phyloP scores from a whole-genome alignment of 768 basidiomycete genomes.

The Leccinum ochraceum region DNA sequence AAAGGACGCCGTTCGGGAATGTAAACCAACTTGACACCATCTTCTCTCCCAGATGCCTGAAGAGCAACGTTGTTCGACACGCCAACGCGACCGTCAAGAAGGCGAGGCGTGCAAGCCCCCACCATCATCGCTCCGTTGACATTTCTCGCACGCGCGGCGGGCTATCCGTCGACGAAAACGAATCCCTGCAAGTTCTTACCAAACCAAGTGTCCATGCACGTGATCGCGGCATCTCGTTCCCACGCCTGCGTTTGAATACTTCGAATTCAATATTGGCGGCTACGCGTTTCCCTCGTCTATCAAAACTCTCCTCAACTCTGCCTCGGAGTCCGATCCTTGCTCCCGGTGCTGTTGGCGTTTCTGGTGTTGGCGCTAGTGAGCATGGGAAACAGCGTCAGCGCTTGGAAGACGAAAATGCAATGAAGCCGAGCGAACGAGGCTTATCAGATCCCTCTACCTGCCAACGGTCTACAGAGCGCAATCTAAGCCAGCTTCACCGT shows the following conservation, averaged over 20 bases:
- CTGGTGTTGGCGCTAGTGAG: neutral
- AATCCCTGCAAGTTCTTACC: constrained; percentile 2
- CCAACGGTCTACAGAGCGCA: neutral
- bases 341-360: neutral
- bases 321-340: neutral
- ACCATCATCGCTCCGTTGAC: neutral
- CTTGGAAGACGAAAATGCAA: neutral
- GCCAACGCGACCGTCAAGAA: constrained; percentile 5
- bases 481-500: neutral
- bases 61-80: neutral
- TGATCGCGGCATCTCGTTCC: constrained; percentile 14
- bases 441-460: neutral
- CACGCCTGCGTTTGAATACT: constrained; percentile 12
- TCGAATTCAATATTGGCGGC: neutral
- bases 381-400: neutral
- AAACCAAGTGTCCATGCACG: constrained; percentile 1
- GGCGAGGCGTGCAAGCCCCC: constrained; percentile 10
- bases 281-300: constrained; percentile 10
- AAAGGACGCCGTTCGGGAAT: neutral
- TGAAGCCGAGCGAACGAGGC: neutral
- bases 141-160: neutral
- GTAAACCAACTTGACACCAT: neutral
- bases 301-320: neutral
- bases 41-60: neutral
- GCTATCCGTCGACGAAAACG: constrained; percentile 22